phyloP scores from a whole-genome alignment of 176 grass and related monocot species.

The maize (Zea mays) region Zm-B73-REFERENCE-NAM-5.0 NC_050105.1:112099001-112099500 shows the following conservation, averaged over 20 bases:
- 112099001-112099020: slow-evolving; percentile 36
- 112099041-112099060: slow-evolving; percentile 41
- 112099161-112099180: slow-evolving; percentile 52
- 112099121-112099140: slow-evolving; percentile 52
- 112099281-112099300: slow-evolving; percentile 1
- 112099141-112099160: slow-evolving; percentile 45
- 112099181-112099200: slow-evolving; percentile 44
- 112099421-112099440: neutral
- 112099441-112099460: neutral
- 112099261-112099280: slow-evolving; percentile 26
- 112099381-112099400: neutral
- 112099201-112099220: slow-evolving; percentile 42
- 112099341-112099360: slow-evolving; percentile 8
- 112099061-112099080: slow-evolving; percentile 38
- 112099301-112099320: neutral
- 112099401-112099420: neutral
- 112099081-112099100: slow-evolving; percentile 39
- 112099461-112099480: neutral
- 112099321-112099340: slow-evolving; percentile 8
- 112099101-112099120: slow-evolving; percentile 34
- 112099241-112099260: slow-evolving; percentile 25
- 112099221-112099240: slow-evolving; percentile 37
- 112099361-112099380: neutral
- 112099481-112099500: neutral
- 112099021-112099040: slow-evolving; percentile 32